Conservation (phyloP, 148 eudicot species). For the Bassia scoparia region DNA sequence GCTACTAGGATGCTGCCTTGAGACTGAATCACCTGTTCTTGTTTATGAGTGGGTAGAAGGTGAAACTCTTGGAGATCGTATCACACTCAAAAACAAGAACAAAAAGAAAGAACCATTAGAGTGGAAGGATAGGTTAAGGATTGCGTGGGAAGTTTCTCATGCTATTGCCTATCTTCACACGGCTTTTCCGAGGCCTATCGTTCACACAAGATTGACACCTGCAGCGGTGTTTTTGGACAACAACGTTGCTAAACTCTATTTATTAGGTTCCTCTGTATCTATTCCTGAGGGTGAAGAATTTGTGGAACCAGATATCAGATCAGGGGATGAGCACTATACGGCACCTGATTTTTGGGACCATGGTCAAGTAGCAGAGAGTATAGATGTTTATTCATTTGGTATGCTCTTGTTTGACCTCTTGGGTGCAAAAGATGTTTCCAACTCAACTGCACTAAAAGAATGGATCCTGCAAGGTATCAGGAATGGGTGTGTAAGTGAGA, state of each 20-base stretch:
- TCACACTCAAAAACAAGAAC: not conserved
- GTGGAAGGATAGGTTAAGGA: slow-evolving; percentile 16
- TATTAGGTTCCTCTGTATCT: not conserved
- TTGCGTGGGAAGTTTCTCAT: slow-evolving; percentile 20
- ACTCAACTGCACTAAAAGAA: not conserved
- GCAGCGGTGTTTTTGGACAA: slow-evolving; percentile 6
- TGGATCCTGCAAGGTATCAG: not conserved
- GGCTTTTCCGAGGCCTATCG: slow-evolving; percentile 10
- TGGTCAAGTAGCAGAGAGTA: not conserved
- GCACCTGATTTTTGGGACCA: too few relatives aligned
- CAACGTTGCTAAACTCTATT: slow-evolving; percentile 3
- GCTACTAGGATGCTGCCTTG: slow-evolving; percentile 17
- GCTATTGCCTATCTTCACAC: slow-evolving; percentile 7
- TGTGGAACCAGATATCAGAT: too few relatives aligned
- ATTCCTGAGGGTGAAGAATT: slow-evolving; percentile 5
- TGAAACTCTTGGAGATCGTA: not conserved
- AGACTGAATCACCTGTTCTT: slow-evolving; percentile 7
- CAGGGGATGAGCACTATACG: too few relatives aligned
- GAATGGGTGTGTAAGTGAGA: not conserved
- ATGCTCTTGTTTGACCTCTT: not conserved
- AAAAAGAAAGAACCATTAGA: not conserved
- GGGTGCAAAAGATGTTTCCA: not conserved
- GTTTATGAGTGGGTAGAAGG: slow-evolving; percentile 2
- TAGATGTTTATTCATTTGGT: slow-evolving; percentile 19
- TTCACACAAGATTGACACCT: slow-evolving; percentile 10